Base-by-base conservation (phyloP, 768 basidiomycete species). In the Mycena polygramma region DNA sequence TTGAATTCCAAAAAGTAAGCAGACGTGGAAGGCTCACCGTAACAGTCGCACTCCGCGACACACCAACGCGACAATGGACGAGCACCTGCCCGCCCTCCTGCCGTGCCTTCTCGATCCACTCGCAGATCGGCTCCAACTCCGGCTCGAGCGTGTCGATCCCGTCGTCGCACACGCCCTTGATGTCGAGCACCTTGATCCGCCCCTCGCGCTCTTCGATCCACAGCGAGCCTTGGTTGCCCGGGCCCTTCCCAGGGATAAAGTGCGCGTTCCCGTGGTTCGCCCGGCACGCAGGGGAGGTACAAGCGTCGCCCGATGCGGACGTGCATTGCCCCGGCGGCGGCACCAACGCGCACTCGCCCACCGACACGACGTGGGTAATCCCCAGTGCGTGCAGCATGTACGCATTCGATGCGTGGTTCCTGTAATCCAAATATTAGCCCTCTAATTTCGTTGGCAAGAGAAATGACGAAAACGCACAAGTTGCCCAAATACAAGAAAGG, bases 61-160 rank as follows among this genome's bases (percentile, higher is more conserved):
- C 97, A n/a, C 97, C 97, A n/a, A 99, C 97, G n/a, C 96, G 88
- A 80, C 97, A 99, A 80, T 99, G 97, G 10, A 99, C 96, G 60
- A 99, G 86, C 41, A 97, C 92, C 77, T 94, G 93, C 3, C 97
- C 97, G 9, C 97, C 96, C 58, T 91, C 88, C 41, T 83, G 80
- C 48, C 95, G 84, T 51, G 96, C 97, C 59, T 88, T 86, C 75
- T 97, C 95, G 74, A 99, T 98, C 94, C 96, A 98, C 54, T 91
- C 92, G 77, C 95, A 95, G 49, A 97, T 94, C 3, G 92, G 91
- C 68, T 90, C 90, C 39, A 99, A 87, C 80, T 96, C 92, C 8
- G 94, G 95, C 75, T 95, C 92, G 36, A 99, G 88, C 36, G 94
- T 95, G 81, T 97, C 96, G 78, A 98, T 97, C 5, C 97, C 97